These are phyloP conservation scores for Globisporangium recalcitrans DNA, from an alignment of 352 stramenopile species.

Conservation along the genomic window DNA sequence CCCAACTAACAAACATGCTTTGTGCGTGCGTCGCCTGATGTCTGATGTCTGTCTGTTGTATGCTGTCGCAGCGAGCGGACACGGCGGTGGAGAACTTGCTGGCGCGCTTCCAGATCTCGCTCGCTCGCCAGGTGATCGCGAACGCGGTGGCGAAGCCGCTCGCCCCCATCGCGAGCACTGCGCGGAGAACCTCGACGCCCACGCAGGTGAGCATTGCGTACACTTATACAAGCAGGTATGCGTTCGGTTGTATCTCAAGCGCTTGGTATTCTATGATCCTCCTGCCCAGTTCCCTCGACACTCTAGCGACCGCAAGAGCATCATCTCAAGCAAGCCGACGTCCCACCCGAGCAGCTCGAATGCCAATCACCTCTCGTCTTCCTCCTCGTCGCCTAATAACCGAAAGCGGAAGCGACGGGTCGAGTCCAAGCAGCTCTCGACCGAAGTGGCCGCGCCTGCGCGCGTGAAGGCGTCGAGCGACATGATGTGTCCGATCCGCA, in stretches of 20 bases:
- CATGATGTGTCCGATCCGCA: conserved; percentile 62
- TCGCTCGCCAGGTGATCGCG: conserved; percentile 36
- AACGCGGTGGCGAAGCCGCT: conserved; percentile 26
- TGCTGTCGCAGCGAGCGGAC: conserved; percentile 34
- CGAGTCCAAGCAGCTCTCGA: conserved; percentile 36
- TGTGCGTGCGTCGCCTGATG: background rate
- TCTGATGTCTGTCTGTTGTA: too few species aligned
- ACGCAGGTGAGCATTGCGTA: conserved; percentile 26
- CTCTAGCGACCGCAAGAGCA: conserved; percentile 28
- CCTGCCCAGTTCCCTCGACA: conserved; percentile 31
- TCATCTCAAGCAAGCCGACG: conserved; percentile 22
- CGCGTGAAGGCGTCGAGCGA: conserved; percentile 24
- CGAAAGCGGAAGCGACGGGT: conserved; percentile 63
- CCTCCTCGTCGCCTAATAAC: conserved; percentile 12
- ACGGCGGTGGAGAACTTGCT: conserved; percentile 60
- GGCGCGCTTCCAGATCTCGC: conserved; percentile 45
- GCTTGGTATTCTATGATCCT: background rate
- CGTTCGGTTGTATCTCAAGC: background rate
- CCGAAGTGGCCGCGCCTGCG: background rate
- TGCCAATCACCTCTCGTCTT: background rate
- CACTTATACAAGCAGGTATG: background rate
- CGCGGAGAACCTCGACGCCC: conserved; percentile 35
- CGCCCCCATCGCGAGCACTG: conserved; percentile 23
- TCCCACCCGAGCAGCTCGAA: background rate
- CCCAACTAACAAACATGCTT: background rate